Base-by-base conservation (phyloP, 1,284 basidiomycete species). In the Cryptococcus sp. region DNA sequence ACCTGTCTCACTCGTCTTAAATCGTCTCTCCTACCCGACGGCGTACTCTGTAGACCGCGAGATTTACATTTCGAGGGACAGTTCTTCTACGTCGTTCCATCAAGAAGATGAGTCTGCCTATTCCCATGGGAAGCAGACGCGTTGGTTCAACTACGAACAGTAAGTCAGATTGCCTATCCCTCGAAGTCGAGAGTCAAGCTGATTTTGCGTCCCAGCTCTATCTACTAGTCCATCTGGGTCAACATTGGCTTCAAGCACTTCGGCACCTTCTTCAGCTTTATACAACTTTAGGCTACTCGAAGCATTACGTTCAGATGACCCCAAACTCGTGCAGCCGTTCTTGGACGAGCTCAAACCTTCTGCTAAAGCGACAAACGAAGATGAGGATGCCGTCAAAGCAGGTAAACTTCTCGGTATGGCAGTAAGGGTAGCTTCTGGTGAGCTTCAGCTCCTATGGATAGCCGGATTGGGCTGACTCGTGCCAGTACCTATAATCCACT, bases 401-500 rank as follows among this genome's bases (percentile, higher is more conserved):
- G 86, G 88, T 31, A 84, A 86, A 4, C 84, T 90, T 0, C 79
- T 95, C 5, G 90, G 92, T 70, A 83, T 95, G 38, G 90, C 91
- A 4, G 86, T 95, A 13, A 83, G 89, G 51, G 92, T 92, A 67
- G 89, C 86, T 54, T 84, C 86, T n/a, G n/a, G n/a, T n/a, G n/a
- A n/a, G n/a, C n/a, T n/a, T n/a, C n/a, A n/a, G n/a, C n/a, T n/a
- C n/a, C n/a, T n/a, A n/a, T n/a, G n/a, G n/a, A 49, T 31, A 56
- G 50, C 46, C 37, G 35, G 10, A 2, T 1, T 23, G 23, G 2
- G 23, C 23, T 23, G 23, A 23, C 2, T 23, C 23, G 23, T 30
- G 8, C 23, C 85, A 7, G 82, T 90, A 8, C 72, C 83, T 3
- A 79, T 90, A 5, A 80, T 94, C 13, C 78, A 49, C 81, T 84